Percentiles rank a stretch among this genome's conserved stretches.
These are phyloP conservation scores for Stropharia rugosoannulata DNA, from an alignment of 768 basidiomycete species.

Conservation along the genomic window DNA sequence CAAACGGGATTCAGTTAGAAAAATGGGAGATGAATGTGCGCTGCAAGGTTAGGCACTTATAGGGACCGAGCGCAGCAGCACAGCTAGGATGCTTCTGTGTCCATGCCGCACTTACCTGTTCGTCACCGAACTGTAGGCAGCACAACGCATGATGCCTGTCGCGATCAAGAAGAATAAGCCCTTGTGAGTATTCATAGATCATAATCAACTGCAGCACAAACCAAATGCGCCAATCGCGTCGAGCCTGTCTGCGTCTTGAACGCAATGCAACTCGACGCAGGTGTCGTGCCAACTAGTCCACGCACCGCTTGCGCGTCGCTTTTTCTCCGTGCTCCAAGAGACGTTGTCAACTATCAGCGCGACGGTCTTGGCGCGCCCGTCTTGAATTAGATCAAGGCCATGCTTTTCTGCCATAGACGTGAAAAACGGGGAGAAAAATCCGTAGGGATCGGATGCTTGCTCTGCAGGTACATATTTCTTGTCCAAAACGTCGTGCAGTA, in stretches of 20 bases:
- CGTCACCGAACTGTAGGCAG: constrained; percentile 57
- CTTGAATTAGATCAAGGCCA: constrained; percentile 54
- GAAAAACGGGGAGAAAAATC: constrained; percentile 71
- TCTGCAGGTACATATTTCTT: constrained; percentile 74
- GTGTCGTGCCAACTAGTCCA: constrained; percentile 68
- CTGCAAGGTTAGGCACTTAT: constrained; percentile 6
- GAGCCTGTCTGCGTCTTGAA: constrained; percentile 77
- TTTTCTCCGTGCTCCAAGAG: constrained; percentile 85
- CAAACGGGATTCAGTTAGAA: constrained; percentile 6
- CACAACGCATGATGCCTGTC: constrained; percentile 64
- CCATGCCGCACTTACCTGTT: constrained; percentile 38
- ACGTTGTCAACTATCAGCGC: constrained; percentile 72
- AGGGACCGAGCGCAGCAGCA: not conserved
- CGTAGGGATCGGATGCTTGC: constrained; percentile 58
- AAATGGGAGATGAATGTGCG: constrained; percentile 4
- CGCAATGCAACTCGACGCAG: constrained; percentile 77
- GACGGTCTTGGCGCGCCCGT: constrained; percentile 58
- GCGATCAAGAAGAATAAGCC: constrained; percentile 6
- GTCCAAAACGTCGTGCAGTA: constrained; percentile 86
- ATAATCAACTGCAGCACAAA: constrained; percentile 27
- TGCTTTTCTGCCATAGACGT: constrained; percentile 37
- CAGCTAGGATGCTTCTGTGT: not conserved
- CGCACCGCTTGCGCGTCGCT: constrained; percentile 48
- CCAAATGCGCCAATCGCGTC: constrained; percentile 85
- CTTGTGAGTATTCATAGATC: constrained; percentile 7